Base-by-base conservation (phyloP, 2,329 filamentous ascomycete genomes). In the Alternaria gaisen region DNA sequence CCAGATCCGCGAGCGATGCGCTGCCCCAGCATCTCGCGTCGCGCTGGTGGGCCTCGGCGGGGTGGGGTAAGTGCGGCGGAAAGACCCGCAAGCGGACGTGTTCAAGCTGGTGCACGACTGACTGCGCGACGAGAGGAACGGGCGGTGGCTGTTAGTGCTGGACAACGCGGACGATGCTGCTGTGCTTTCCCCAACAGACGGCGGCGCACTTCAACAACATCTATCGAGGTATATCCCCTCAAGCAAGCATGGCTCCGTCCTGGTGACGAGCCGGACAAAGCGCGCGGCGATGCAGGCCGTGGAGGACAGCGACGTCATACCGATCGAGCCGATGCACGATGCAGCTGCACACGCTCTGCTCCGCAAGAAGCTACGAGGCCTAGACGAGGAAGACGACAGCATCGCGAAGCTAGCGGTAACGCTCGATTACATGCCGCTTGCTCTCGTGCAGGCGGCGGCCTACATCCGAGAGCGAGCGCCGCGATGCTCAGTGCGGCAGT, bases 351-450 rank as follows among this genome's bases (percentile, higher is more conserved):
- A 9, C 26, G 12, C 30, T 52, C 24, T 48, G 66, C 1, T 48
- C 66, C 0, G 7, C 32, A 9, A 68, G 58, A 66, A 64, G 56
- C 50, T 66, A 9, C 46, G 32, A 41, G 20, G 1, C n/a, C n/a
- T n/a, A 1, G 9, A 50, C 2, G 30, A 5, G 1, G 50, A 43
- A 24, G 30, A 10, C 10, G 26, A 28, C 18, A 32, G 54, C 50
- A 20, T 53, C 18, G 32, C 32, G 7, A 42, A 65, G 54, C 54
- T 71, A 11, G 58, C 58, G 5, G 44, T 38, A 1, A 66, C 63
- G 16, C 73, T 80, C 1, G 76, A 77, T 0, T 65, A 57, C 47
- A 74, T 78, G 54, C 78, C 77, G 4, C 73, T 79, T 14, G 77
- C 77, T 4, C 68, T 79, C 3, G 53, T 68, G 3, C 75, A 79